Percentiles rank a stretch among this genome's conserved stretches.
These are phyloP conservation scores for Cladobotryum protrusum DNA, from an alignment of 2,329 filamentous ascomycete genomes.

Conservation along the genomic window DNA sequence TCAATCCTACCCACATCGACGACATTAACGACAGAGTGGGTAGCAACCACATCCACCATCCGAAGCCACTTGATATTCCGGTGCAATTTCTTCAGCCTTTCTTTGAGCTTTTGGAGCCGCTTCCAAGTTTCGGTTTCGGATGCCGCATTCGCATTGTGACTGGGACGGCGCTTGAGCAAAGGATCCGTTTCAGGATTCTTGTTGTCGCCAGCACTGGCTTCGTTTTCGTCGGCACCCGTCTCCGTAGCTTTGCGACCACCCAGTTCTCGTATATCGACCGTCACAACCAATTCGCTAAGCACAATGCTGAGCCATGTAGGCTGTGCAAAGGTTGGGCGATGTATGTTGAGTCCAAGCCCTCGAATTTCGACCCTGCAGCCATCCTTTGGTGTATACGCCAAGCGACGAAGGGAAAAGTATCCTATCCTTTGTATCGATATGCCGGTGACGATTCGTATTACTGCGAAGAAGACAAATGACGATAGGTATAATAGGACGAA, in stretches of 20 bases:
- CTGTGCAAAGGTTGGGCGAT: constrained; percentile 92
- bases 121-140: constrained; percentile 72
- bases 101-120: constrained; percentile 70
- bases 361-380: constrained; percentile 86
- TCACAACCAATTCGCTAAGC: constrained; percentile 77
- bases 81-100: constrained; percentile 80
- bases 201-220: constrained; percentile 17
- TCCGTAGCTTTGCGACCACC: constrained; percentile 39
- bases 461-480: constrained; percentile 88
- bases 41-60: constrained; percentile 81
- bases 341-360: constrained; percentile 78
- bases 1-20: constrained; percentile 79
- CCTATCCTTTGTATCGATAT: constrained; percentile 94
- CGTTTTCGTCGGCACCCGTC: constrained; percentile 25
- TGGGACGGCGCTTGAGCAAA: constrained; percentile 11
- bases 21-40: constrained; percentile 70
- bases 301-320: constrained; percentile 94
- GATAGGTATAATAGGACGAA: constrained; percentile 81
- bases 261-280: constrained; percentile 67
- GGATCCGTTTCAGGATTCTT: constrained; percentile 17
- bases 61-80: constrained; percentile 81
- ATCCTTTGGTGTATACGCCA: constrained; percentile 84
- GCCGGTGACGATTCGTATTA: constrained; percentile 86
- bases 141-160: constrained; percentile 18
- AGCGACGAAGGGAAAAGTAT: constrained; percentile 82